These are phyloP conservation scores for Mycena rosella DNA, from an alignment of 768 basidiomycete species.

Conservation along the genomic window DNA sequence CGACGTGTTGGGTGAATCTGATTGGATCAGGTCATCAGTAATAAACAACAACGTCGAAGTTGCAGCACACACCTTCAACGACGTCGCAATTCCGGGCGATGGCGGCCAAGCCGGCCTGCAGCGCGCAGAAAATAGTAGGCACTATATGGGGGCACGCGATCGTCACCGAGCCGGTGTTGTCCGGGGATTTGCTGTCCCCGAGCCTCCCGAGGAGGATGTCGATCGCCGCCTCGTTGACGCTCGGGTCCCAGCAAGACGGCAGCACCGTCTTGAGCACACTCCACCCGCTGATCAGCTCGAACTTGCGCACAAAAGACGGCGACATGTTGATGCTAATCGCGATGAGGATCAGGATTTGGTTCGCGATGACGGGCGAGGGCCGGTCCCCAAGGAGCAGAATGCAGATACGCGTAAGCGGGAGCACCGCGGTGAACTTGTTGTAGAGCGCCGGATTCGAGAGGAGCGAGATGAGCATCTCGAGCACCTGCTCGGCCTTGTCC, in stretches of 20 bases:
- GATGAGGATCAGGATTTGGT: conserved; percentile 72
- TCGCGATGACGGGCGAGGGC: conserved; percentile 71
- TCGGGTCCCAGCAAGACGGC: conserved; percentile 75
- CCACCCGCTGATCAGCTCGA: conserved; percentile 91
- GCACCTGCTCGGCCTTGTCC: conserved; percentile 76
- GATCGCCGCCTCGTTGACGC: conserved; percentile 76
- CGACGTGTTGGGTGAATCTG: conserved; percentile 26
- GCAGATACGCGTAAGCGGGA: conserved; percentile 84
- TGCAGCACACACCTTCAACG: conserved; percentile 43
- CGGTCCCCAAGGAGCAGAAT: conserved; percentile 84
- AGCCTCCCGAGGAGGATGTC: conserved; percentile 74
- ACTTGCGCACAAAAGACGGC: conserved; percentile 79
- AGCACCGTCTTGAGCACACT: conserved; percentile 76
- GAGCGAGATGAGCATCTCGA: conserved; percentile 73
- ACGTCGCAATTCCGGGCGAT: conserved; percentile 52
- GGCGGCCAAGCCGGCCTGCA: conserved; percentile 67
- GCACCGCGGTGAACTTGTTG: conserved; percentile 75
- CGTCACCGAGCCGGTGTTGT: conserved; percentile 40
- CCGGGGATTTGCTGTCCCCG: conserved; percentile 39
- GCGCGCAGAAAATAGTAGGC: conserved; percentile 76
- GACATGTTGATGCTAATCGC: conserved; percentile 66
- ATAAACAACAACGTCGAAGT: conserved; percentile 24
- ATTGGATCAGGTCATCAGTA: conserved; percentile 31
- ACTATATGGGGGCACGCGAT: conserved; percentile 77
- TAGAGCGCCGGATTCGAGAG: conserved; percentile 69